These are phyloP conservation scores for Uncinocarpus reesii DNA, from an alignment of 2,329 filamentous ascomycete genomes.

Conservation along the genomic window DNA sequence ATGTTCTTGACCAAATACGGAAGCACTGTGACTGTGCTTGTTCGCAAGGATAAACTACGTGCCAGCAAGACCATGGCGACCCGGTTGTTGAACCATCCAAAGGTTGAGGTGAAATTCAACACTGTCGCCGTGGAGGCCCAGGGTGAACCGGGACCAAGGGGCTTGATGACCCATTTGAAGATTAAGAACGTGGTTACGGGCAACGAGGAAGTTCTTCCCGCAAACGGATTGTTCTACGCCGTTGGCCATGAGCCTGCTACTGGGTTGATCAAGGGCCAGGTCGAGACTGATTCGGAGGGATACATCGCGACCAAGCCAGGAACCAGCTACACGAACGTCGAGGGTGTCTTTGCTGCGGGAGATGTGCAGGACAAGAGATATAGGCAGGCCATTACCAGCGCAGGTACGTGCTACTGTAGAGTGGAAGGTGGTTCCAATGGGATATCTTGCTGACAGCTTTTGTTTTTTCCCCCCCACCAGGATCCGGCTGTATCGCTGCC, in stretches of 20 bases:
- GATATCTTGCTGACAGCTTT: not conserved
- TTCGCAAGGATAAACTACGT: slow-evolving; percentile 74
- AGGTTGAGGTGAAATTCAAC: slow-evolving; percentile 85
- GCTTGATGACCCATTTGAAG: slow-evolving; percentile 78
- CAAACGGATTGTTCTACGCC: slow-evolving; percentile 92
- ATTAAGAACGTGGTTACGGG: slow-evolving; percentile 71
- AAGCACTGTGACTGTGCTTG: slow-evolving; percentile 85
- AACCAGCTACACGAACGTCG: slow-evolving; percentile 73
- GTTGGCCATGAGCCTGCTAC: slow-evolving; percentile 95
- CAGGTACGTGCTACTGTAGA: slow-evolving; percentile 55
- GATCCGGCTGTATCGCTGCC: slow-evolving; percentile 88
- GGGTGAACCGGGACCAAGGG: slow-evolving; percentile 62
- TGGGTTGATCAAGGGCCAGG: slow-evolving; percentile 75
- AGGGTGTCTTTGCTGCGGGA: slow-evolving; percentile 90
- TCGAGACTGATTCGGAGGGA: slow-evolving; percentile 78
- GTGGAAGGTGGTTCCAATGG: too few relatives aligned
- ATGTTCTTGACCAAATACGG: slow-evolving; percentile 97
- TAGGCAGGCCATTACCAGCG: slow-evolving; percentile 93
- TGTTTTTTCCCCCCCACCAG: slow-evolving; percentile 38
- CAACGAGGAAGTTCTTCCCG: slow-evolving; percentile 69
- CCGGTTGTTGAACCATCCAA: slow-evolving; percentile 68
- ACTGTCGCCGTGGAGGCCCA: slow-evolving; percentile 69
- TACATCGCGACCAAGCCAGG: slow-evolving; percentile 86
- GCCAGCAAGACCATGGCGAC: slow-evolving; percentile 89
- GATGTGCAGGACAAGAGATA: slow-evolving; percentile 99